phyloP scores from a whole-genome alignment of 305 asterid species.

The Withania somnifera region DNA sequence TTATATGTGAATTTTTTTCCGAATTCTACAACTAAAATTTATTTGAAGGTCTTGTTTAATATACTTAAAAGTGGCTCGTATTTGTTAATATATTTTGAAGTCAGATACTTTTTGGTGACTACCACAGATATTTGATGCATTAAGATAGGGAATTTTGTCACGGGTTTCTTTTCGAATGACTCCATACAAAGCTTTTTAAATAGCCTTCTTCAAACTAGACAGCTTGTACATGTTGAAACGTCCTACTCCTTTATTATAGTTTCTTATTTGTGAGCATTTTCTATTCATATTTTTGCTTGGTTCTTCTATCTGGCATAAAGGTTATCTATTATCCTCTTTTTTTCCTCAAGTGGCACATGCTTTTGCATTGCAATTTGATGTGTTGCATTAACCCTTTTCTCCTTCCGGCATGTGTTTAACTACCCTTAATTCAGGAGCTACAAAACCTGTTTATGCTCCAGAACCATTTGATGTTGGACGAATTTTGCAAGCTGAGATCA shows the following conservation, averaged over 20 bases:
- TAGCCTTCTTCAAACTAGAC: not conserved
- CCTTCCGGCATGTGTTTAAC: not conserved
- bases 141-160: not conserved
- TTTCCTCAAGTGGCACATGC: not conserved
- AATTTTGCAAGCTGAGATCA: conserved; percentile 63
- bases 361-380: not conserved
- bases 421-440: conserved; percentile 54
- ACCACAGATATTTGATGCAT: not conserved
- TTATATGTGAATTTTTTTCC: not conserved
- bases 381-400: not conserved
- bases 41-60: not conserved
- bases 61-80: not conserved
- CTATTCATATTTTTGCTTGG: not conserved
- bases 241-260: not conserved
- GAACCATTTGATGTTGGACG: conserved; percentile 91
- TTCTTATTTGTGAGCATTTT: not conserved
- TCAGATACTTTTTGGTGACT: not conserved
- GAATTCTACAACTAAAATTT: not conserved
- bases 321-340: not conserved
- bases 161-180: not conserved
- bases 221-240: not conserved
- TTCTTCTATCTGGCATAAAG: not conserved
- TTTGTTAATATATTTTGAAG: not conserved
- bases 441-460: conserved; percentile 76
- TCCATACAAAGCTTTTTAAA: not conserved